Evolutionary conservation across 768 basidiomycete species (phyloP).

Genomic region (Trametopsis cervina): DNA sequence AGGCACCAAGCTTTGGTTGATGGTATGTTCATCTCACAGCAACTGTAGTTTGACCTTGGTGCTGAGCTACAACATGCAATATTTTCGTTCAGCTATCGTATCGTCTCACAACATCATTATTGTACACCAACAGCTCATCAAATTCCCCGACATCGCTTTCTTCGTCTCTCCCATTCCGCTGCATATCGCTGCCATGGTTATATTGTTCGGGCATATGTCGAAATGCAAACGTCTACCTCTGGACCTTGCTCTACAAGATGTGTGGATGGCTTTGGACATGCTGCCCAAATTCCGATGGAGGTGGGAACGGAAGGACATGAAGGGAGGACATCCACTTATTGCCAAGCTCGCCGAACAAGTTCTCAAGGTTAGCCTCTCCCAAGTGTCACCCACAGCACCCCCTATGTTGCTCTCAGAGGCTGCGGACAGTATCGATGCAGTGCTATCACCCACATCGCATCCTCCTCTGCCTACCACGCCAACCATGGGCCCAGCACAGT

Average conservation of each 20-base stretch:
- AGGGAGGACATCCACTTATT: constrained; percentile 79
- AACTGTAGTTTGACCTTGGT: too few species aligned
- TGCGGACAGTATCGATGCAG: constrained; percentile 34
- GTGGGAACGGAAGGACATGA: constrained; percentile 81
- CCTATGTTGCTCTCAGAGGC: constrained; percentile 35
- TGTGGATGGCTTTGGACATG: constrained; percentile 85
- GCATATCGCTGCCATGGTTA: constrained; percentile 89
- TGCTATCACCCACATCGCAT: constrained; percentile 17
- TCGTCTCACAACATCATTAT: constrained; percentile 85
- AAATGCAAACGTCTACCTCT: constrained; percentile 60
- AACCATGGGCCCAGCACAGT: constrained; percentile 27
- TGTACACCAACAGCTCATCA: constrained; percentile 76
- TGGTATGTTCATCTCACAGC: too few species aligned
- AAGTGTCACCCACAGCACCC: constrained; percentile 35
- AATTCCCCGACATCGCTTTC: constrained; percentile 81
- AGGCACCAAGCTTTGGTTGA: constrained; percentile 70
- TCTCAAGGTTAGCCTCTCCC: constrained; percentile 65
- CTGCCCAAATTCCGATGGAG: constrained; percentile 87
- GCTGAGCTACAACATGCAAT: too few species aligned
- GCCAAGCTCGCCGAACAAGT: constrained; percentile 77
- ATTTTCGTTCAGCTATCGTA: constrained; percentile 63
- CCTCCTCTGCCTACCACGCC: constrained; percentile 20
- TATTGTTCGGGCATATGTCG: constrained; percentile 82
- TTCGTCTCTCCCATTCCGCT: constrained; percentile 86
- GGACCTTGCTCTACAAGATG: constrained; percentile 68